Evolutionary conservation across 345 rosid species (phyloP), one percentile per base, ranked within the genome.

Genomic region (Crucihimalaya himalaica): DNA sequence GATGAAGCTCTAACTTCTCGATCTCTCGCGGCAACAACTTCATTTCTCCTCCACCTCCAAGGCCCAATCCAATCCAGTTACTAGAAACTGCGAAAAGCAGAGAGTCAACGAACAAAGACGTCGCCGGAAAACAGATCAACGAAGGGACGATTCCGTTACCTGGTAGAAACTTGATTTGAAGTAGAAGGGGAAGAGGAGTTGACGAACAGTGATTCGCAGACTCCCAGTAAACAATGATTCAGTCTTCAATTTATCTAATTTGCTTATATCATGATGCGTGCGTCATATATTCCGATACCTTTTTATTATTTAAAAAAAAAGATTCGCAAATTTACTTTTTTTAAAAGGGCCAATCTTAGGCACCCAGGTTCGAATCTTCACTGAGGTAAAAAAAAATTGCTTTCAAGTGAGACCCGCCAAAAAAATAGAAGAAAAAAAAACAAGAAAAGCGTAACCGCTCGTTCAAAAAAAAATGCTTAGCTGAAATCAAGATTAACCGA

Each of bases 1-100:
- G 82, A 74, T 95, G 97, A 55, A 95, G 92, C 31, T 66, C 85
- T 46, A 95, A 66, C 72, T 95, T 95, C 74, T 90, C 97, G n/a
- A 82, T 78, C 81, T 95, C 99, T 76, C 91, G 83, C 2, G 96
- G 99, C 32, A 75, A 61, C 77, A 92, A 60, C 72, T 79, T 94
- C 99, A 91, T 94, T 56, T 34, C 51, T 34, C 27, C 39, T 9
- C 40, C 39, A 2, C 13, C 39, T 3, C 39, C 34, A 27, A 18
- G n/a, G n/a, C 1, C 60, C 1, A 10, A 4, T 15, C 65, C 39
- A 55, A 51, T 62, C 68, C 21, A 25, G 66, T 31, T 19, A 8
- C 56, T 3, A 37, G 46, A 20, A 32, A 20, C 19, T 21, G 21
- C 28, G 8, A n/a, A 6, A 45, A 57, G 6, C 23, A 5, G 7